Base-by-base conservation (phyloP, 306 rosid genomes). In the cucumber (Cucumis sativus) region DNA sequence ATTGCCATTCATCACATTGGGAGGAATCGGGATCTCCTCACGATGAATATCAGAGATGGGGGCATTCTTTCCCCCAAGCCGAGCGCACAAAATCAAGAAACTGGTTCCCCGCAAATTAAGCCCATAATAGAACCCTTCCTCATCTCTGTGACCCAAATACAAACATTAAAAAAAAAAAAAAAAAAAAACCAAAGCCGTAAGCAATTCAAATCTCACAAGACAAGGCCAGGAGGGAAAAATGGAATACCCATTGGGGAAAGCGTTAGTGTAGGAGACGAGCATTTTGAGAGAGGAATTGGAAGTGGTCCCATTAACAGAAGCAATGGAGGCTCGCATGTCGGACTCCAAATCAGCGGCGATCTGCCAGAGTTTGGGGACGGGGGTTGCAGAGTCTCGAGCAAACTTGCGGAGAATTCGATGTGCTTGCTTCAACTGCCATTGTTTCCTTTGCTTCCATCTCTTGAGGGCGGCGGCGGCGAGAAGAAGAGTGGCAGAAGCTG, bases 101-200 rank as follows among this genome's bases (percentile, higher is more conserved):
- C 83, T 59, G 8, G 80, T 80, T 25, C 84, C 86, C 6, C 84
- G 80, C 84, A 89, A 83, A 81, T 88, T 86, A 28, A 89, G 88
- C 21, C 94, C 94, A 85, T 89, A 88, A 51, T 40, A 89, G 14
- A 88, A 60, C 10, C 92, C 94, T 77, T 89, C 86, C 82, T 86
- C 97, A 64, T 88, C 88, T 80, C 92, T 91, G 87, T 39, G 80
- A 83, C 21, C 35, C 78, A 75, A 83, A 68, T 33, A 56, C 7
- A 73, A 40, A 10, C 18, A 16, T 10, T n/a, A n/a, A n/a, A n/a
- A n/a, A n/a, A n/a, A n/a, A 12, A 1, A 17, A 66, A 30, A 66
- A 12, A 1, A 17, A 66, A 30, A 66, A 60, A 23, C 45, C 23
- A 67, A 25, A 65, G 8, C 11, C 40, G 37, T 43, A 28, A 75